These are phyloP conservation scores for Solanum paucissectum DNA, from an alignment of 257 asterid genomes.

Conservation along the genomic window DNA sequence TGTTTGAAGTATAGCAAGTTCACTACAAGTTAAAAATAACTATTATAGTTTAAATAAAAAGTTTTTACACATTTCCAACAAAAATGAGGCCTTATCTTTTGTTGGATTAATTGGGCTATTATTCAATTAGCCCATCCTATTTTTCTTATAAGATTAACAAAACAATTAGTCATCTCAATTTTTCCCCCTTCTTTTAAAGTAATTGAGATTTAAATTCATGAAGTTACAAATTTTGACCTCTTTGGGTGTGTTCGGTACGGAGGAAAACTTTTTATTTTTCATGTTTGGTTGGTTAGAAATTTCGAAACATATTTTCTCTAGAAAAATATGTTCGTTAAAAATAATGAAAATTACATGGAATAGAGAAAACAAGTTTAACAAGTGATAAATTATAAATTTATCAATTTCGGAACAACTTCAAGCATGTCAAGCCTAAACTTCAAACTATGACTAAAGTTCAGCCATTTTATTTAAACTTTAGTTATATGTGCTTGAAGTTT, in stretches of 20 bases:
- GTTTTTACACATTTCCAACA: background rate
- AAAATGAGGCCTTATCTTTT: background rate
- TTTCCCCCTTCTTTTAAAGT: background rate
- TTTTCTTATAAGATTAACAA: background rate
- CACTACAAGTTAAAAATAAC: background rate
- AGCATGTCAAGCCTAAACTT: background rate
- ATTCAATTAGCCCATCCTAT: background rate
- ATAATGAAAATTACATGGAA: too few species aligned
- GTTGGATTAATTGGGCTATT: background rate
- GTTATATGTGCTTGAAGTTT: background rate
- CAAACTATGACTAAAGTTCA: background rate
- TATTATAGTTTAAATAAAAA: background rate
- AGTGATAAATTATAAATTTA: background rate
- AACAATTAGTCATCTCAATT: background rate
- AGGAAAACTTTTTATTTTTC: too few species aligned
- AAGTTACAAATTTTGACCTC: background rate
- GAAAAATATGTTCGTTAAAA: too few species aligned
- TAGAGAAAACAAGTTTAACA: too few species aligned
- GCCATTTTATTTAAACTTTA: background rate
- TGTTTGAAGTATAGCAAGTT: background rate
- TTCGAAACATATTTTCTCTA: too few species aligned
- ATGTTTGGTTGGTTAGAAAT: too few species aligned
- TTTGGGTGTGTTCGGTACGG: background rate
- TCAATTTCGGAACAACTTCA: background rate
- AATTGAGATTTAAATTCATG: background rate